Conservation (phyloP, 75 land plant species). For the Sequoia sempervirens region DNA sequence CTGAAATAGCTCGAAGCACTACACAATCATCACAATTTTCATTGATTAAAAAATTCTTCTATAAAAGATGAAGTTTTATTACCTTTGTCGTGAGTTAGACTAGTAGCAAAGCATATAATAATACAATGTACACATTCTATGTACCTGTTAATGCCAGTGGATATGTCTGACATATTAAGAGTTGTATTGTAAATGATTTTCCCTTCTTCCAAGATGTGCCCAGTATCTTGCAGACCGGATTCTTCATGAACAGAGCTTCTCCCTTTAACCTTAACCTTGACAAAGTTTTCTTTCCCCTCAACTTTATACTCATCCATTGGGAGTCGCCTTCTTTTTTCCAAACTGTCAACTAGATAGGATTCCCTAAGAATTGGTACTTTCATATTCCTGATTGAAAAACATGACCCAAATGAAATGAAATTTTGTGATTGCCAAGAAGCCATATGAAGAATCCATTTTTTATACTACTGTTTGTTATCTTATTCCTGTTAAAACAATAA, state of each 20-base stretch:
- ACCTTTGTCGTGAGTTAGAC: neutral
- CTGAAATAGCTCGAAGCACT: neutral
- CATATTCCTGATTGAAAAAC: conserved; percentile 50
- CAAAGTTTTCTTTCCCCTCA: conserved; percentile 44
- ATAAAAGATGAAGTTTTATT: neutral
- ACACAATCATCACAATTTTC: neutral
- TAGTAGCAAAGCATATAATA: neutral
- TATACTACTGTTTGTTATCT: conserved; percentile 18
- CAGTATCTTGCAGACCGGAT: conserved; percentile 87
- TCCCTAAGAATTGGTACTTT: conserved; percentile 82
- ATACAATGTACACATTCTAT: neutral
- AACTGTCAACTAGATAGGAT: conserved; percentile 69
- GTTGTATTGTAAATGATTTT: conserved; percentile 78
- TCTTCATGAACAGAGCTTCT: conserved; percentile 94
- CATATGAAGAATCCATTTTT: neutral
- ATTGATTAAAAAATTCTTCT: neutral
- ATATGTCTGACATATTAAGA: conserved; percentile 86
- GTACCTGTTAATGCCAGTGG: conserved; percentile 93
- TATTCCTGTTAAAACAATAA: conserved; percentile 31
- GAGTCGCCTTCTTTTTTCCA: conserved; percentile 56
- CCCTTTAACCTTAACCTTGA: conserved; percentile 94
- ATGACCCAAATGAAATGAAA: neutral
- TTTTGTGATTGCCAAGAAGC: neutral
- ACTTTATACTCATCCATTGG: conserved; percentile 60
- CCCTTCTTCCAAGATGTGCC: conserved; percentile 89